Percentiles rank a stretch among this genome's conserved stretches.
These are phyloP conservation scores for Fusarium camptoceras DNA, from an alignment of 2,329 filamentous ascomycete species.

Conservation along the genomic window DNA sequence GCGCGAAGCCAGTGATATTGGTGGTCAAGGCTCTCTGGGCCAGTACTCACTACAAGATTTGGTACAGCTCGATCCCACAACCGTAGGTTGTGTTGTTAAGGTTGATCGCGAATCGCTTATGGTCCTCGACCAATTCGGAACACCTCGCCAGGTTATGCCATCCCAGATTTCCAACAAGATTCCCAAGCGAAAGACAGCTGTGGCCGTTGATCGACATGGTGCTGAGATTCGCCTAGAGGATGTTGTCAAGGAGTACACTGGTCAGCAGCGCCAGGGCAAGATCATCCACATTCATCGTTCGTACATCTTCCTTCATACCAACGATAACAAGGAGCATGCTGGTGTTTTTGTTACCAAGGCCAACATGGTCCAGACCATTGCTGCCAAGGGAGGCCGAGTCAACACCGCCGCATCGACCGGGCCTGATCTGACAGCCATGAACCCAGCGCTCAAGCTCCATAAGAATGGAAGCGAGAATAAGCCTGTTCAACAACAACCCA, in stretches of 20 bases:
- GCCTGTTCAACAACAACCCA: slow-evolving; percentile 75
- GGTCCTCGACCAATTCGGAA: slow-evolving; percentile 90
- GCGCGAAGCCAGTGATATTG: slow-evolving; percentile 91
- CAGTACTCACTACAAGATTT: slow-evolving; percentile 94
- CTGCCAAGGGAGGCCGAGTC: slow-evolving; percentile 91
- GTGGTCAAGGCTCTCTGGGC: slow-evolving; percentile 84
- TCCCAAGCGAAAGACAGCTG: slow-evolving; percentile 82
- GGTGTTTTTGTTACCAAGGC: slow-evolving; percentile 90
- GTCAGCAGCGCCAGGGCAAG: slow-evolving; percentile 85
- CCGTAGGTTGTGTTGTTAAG: slow-evolving; percentile 93
- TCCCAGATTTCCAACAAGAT: slow-evolving; percentile 94
- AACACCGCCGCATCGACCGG: slow-evolving; percentile 66
- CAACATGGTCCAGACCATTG: slow-evolving; percentile 87
- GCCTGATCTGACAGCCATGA: slow-evolving; percentile 90
- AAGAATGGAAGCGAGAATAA: slow-evolving; percentile 65
- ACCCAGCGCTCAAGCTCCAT: slow-evolving; percentile 84
- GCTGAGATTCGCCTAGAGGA: slow-evolving; percentile 93
- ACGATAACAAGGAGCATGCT: slow-evolving; percentile 85
- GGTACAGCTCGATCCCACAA: slow-evolving; percentile 91
- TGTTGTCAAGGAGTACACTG: slow-evolving; percentile 89
- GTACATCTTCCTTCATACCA: slow-evolving; percentile 90
- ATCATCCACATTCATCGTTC: slow-evolving; percentile 95
- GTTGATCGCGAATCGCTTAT: slow-evolving; percentile 93
- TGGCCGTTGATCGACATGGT: slow-evolving; percentile 92
- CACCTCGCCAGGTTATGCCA: slow-evolving; percentile 83